These are phyloP conservation scores for Lichenothelia convexa DNA, from an alignment of 495 filamentous ascomycete species.

Conservation along the genomic window DNA sequence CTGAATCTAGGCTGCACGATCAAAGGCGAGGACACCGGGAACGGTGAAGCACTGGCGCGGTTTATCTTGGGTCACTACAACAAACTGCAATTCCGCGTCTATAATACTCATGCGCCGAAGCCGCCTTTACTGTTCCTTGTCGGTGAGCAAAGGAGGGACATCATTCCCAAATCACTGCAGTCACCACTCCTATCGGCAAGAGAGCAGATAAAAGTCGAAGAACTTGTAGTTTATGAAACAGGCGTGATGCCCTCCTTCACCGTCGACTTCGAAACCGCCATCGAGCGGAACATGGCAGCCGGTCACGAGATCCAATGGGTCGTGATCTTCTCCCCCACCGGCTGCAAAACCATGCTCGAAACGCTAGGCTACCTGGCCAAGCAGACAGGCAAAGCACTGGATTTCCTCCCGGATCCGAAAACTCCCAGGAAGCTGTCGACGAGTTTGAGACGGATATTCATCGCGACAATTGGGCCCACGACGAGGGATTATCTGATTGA, in stretches of 20 bases:
- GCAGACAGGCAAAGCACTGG: conserved; percentile 22
- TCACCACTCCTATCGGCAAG: conserved; percentile 22
- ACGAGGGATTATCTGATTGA: conserved; percentile 55
- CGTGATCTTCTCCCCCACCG: conserved; percentile 85
- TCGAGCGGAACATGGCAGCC: conserved; percentile 21
- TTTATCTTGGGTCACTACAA: conserved; percentile 63
- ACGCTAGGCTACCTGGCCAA: conserved; percentile 39
- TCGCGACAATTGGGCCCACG: conserved; percentile 89
- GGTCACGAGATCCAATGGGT: conserved; percentile 43
- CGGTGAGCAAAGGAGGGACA: conserved; percentile 68
- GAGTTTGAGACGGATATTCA: too few species aligned
- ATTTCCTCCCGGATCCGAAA: conserved; percentile 1
- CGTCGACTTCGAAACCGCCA: conserved; percentile 35
- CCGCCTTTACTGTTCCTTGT: conserved; percentile 67
- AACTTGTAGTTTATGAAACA: conserved; percentile 74
- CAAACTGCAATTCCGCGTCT: conserved; percentile 9
- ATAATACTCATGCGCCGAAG: neutral
- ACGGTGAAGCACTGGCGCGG: conserved; percentile 55
- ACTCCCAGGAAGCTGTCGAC: conserved; percentile 19
- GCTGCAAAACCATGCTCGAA: conserved; percentile 63
- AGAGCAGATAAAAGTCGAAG: conserved; percentile 43
- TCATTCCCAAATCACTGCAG: conserved; percentile 68
- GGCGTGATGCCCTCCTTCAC: conserved; percentile 59
- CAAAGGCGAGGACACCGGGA: conserved; percentile 58
- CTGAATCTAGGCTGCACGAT: conserved; percentile 27